Conservation (phyloP, 2,329 filamentous ascomycete genomes). For the Cryphonectria carpinicola region DNA sequence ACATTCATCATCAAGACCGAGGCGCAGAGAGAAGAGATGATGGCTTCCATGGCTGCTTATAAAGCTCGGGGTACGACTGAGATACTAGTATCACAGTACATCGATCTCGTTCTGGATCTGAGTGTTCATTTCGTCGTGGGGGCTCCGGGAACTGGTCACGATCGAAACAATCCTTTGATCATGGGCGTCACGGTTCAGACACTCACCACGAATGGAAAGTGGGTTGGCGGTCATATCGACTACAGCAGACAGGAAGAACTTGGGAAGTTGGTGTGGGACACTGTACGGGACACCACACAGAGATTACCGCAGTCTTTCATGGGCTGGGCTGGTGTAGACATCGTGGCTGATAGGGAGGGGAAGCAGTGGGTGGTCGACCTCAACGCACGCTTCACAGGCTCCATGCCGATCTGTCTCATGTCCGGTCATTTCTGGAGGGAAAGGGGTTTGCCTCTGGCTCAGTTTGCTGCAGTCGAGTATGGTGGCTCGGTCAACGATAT, state of each 20-base stretch:
- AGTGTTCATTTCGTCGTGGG: conserved; percentile 34
- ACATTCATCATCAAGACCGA: conserved; percentile 32
- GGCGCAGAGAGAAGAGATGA: conserved; percentile 18
- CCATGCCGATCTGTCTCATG: conserved; percentile 35
- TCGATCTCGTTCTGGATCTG: conserved; percentile 32
- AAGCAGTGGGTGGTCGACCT: conserved; percentile 34
- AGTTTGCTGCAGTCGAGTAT: conserved; percentile 33
- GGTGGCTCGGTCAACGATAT: conserved; percentile 29
- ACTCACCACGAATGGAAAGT: conserved; percentile 31
- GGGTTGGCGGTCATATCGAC: conserved; percentile 33
- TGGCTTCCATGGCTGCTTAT: conserved; percentile 28
- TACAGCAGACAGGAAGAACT: conserved; percentile 31
- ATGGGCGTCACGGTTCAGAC: conserved; percentile 33
- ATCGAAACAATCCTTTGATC: conserved; percentile 31
- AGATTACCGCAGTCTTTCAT: conserved; percentile 30
- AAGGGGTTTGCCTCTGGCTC: conserved; percentile 30
- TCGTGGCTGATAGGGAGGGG: conserved; percentile 30
- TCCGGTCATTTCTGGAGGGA: conserved; percentile 32
- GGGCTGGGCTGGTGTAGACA: conserved; percentile 34
- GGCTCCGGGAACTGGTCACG: conserved; percentile 25
- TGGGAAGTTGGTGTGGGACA: conserved; percentile 26
- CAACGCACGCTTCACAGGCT: conserved; percentile 35
- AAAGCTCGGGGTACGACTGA: conserved; percentile 30
- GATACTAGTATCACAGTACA: conserved; percentile 32
- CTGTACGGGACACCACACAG: conserved; percentile 31